Base-by-base conservation (phyloP, 352 stramenopile genomes). In the Pythium vanterpoolii region DNA sequence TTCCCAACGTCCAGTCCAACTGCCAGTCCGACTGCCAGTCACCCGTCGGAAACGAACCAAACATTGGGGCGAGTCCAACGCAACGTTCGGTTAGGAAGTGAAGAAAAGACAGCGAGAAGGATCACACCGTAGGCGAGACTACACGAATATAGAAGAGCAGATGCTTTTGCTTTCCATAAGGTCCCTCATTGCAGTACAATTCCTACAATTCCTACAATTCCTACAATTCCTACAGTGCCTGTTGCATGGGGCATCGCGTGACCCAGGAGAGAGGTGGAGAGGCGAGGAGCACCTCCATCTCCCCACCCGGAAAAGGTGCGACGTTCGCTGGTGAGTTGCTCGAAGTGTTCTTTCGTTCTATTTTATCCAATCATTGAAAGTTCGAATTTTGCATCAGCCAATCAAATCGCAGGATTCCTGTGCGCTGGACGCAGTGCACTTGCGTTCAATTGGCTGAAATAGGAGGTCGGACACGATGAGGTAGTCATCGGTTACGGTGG, bases 311-410 rank as follows among this genome's bases (percentile, higher is more conserved):
- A 31, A 30, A 36, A 36, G 34, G 33, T 46, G 49, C 45, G 34
- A 43, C 49, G 23, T 56, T 56, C 34, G 51, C 16, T 48, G 38
- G 51, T 49, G 52, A 43, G 42, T 40, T 9, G 26, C n/a, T 13
- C 18, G 26, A 44, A 23, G 27, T 51, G 27, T 19, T 30, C 19
- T 31, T 19, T 24, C 19, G 13, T 56, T 56, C 24, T 50, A 63
- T 63, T 63, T 63, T 45, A 56, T 63, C 56, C 56, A 63, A 63
- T 63, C 31, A 49, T 23, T 13, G 46, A 39, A 40, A 24, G 24
- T 52, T 53, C 19, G 53, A 59, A 34, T 36, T 16, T 7, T 5
- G n/a, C 3, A 7, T 1, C 9, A 58, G 13, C 57, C 57, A 64
- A 64, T 64, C 39, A 58, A 54, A 58, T 54, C 40, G 10, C 11